Evolutionary conservation across 352 stramenopile genomes (phyloP).

Genomic region (Albugo laibachii): DNA sequence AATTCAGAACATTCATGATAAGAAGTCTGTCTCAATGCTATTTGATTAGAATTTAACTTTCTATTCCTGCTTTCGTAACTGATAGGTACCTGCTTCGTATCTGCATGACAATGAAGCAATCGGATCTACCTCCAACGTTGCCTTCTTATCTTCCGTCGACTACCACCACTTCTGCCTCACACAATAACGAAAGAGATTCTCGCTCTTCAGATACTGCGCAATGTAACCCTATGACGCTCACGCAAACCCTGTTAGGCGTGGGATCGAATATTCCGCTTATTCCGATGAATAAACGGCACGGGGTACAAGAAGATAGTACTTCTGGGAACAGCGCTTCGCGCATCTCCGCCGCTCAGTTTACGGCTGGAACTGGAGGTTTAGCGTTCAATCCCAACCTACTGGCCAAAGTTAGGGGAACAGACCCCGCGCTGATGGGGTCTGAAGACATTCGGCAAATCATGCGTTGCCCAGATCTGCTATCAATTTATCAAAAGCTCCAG

Average conservation of each 20-base stretch:
- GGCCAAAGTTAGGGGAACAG: conserved; percentile 56
- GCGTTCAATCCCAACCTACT: conserved; percentile 62
- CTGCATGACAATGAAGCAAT: too few relatives aligned
- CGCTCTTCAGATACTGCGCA: too few relatives aligned
- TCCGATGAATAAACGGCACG: too few relatives aligned
- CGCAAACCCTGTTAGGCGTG: too few relatives aligned
- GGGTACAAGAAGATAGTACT: neutral
- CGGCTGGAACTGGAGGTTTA: conserved; percentile 52
- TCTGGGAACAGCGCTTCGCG: conserved; percentile 18
- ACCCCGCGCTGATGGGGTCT: conserved; percentile 50
- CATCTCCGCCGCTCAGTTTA: conserved; percentile 66
- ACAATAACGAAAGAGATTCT: too few relatives aligned
- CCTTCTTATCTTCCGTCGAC: too few relatives aligned
- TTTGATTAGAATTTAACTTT: conserved; percentile 84
- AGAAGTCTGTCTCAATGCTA: conserved; percentile 98
- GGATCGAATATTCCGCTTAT: too few relatives aligned
- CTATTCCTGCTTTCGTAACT: too few relatives aligned
- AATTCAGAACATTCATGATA: conserved; percentile 99
- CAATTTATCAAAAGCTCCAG: conserved; percentile 77
- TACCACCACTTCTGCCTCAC: too few relatives aligned
- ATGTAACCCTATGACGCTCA: too few relatives aligned
- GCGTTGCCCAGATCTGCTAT: conserved; percentile 55
- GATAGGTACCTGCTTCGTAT: too few relatives aligned
- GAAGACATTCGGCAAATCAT: conserved; percentile 82
- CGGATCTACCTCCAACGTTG: too few relatives aligned